These are phyloP conservation scores for Diaporthe destruens DNA, from an alignment of 2,329 filamentous ascomycete species.

Conservation along the genomic window DNA sequence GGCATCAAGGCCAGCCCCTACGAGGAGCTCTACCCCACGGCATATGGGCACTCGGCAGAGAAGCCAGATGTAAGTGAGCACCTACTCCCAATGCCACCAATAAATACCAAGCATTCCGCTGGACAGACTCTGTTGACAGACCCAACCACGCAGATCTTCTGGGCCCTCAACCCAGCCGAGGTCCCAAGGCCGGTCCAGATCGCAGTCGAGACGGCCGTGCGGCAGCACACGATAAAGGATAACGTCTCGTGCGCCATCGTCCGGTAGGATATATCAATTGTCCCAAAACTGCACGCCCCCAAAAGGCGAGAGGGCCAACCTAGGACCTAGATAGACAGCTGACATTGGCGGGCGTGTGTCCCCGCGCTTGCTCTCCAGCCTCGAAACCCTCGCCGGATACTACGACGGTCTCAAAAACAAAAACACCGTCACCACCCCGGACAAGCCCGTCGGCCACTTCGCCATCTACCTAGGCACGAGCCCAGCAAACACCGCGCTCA, in stretches of 20 bases:
- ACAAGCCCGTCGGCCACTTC: background rate
- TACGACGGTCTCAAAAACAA: background rate
- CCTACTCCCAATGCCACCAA: no score
- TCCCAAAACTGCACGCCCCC: no score
- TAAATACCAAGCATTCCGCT: no score
- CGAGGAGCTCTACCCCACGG: constrained; percentile 35
- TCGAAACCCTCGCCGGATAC: background rate
- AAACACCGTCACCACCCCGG: background rate
- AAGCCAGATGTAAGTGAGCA: constrained; percentile 32
- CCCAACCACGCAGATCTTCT: constrained; percentile 13
- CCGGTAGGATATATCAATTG: no score
- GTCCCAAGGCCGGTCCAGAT: background rate
- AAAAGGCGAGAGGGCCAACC: no score
- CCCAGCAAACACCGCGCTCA: background rate
- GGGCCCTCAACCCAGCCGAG: constrained; percentile 25
- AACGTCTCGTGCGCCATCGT: constrained; percentile 23
- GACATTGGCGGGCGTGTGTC: no score
- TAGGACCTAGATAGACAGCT: no score
- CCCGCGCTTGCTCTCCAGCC: background rate
- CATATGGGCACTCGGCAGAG: background rate
- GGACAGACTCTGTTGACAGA: no score
- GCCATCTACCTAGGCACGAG: constrained; percentile 1
- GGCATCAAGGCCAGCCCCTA: background rate
- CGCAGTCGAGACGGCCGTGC: constrained; percentile 20
- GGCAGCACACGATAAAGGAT: background rate